Evolutionary conservation across 176 grass and related monocot species (phyloP).

Genomic region (Secale cereale): DNA sequence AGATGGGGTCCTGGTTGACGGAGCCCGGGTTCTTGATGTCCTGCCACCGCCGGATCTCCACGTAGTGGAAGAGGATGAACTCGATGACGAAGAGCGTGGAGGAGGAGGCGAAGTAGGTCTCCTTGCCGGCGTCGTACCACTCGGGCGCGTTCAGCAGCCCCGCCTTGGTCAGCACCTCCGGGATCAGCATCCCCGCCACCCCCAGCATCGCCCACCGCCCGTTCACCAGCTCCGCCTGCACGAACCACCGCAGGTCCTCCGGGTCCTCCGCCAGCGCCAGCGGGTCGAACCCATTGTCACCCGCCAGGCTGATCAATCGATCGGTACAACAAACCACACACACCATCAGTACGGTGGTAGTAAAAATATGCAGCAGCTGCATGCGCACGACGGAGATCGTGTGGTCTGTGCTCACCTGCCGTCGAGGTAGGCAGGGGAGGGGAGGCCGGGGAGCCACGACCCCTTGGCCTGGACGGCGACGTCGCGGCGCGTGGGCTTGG

Average conservation of each 20-base stretch:
- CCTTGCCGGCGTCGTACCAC: constrained; percentile 74
- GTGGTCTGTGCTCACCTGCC: constrained; percentile 32
- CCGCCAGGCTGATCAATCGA: constrained; percentile 45
- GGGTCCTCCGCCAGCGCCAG: constrained; percentile 76
- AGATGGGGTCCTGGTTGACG: constrained; percentile 70
- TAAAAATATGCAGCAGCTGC: too few relatives aligned
- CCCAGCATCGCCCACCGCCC: constrained; percentile 93
- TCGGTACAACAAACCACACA: too few relatives aligned
- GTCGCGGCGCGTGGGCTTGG: constrained; percentile 9
- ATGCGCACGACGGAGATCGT: not conserved
- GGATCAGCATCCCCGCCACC: constrained; percentile 80
- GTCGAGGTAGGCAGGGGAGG: constrained; percentile 55
- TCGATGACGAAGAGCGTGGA: constrained; percentile 61
- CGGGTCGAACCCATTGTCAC: constrained; percentile 83
- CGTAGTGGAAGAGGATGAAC: constrained; percentile 77
- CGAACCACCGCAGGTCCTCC: constrained; percentile 86
- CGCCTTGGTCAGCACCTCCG: constrained; percentile 72
- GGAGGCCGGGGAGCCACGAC: constrained; percentile 64
- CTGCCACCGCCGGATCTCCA: constrained; percentile 66
- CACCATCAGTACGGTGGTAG: not conserved
- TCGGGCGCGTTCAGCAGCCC: constrained; percentile 49
- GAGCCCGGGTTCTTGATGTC: constrained; percentile 63
- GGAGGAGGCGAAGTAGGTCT: constrained; percentile 52
- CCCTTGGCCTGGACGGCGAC: constrained; percentile 62
- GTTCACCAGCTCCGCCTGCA: constrained; percentile 88